Evolutionary conservation across 805 yeast species (phyloP).

Genomic region (Pichia heedii): DNA sequence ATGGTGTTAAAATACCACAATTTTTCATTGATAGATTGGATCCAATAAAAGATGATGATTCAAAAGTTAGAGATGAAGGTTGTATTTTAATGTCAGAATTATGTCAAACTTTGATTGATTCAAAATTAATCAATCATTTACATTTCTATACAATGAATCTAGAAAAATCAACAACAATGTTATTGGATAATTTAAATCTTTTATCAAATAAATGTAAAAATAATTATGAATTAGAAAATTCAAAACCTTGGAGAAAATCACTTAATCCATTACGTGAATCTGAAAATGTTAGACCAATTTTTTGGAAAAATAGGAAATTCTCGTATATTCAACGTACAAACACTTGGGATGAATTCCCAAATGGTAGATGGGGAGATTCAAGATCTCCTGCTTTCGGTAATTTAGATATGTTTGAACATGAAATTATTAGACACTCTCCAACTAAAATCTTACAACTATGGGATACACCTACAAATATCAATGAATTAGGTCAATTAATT

Average conservation of each 20-base stretch:
- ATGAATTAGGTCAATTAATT: constrained; percentile 57
- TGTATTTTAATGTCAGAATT: constrained; percentile 72
- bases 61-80: constrained; percentile 76
- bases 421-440: constrained; percentile 73
- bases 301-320: constrained; percentile 91
- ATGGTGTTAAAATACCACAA: constrained; percentile 72
- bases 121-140: constrained; percentile 72
- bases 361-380: constrained; percentile 98
- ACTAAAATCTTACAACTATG: constrained; percentile 76
- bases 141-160: constrained; percentile 97
- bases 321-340: constrained; percentile 84
- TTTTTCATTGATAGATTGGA: constrained; percentile 61
- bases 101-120: constrained; percentile 64
- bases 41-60: constrained; percentile 85
- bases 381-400: constrained; percentile 96
- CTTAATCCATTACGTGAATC: constrained; percentile 69
- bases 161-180: constrained; percentile 84
- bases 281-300: constrained; percentile 86
- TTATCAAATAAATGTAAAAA: constrained; percentile 21
- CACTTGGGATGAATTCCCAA: constrained; percentile 97
- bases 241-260: constrained; percentile 88
- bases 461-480: constrained; percentile 64
- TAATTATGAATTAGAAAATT: constrained; percentile 11
- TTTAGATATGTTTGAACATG: constrained; percentile 71
- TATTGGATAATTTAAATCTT: constrained; percentile 64